Evolutionary conservation across 805 yeast species (phyloP).

Genomic region (Danielia reshetovae): DNA sequence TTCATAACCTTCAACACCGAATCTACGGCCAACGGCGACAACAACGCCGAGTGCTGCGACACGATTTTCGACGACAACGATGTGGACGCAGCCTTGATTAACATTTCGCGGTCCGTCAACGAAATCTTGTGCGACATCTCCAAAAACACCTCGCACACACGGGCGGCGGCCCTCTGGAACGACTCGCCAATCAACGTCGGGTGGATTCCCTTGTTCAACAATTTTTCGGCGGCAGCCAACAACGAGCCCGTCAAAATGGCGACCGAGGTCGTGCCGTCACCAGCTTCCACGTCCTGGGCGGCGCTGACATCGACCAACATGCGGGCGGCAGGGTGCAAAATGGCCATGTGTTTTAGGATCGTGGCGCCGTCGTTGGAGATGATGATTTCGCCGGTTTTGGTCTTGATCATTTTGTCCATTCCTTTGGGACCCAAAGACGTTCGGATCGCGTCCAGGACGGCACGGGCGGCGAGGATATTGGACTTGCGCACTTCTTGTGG

Average conservation of each 20-base stretch:
- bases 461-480: constrained; percentile 87
- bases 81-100: constrained; percentile 90
- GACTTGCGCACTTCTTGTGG: constrained; percentile 91
- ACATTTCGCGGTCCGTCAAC: constrained; percentile 75
- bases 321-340: constrained; percentile 96
- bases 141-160: constrained; percentile 75
- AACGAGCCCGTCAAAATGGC: constrained; percentile 94
- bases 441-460: constrained; percentile 92
- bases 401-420: constrained; percentile 98
- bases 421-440: constrained; percentile 98
- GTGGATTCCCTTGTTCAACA: constrained; percentile 86
- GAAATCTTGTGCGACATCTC: constrained; percentile 83
- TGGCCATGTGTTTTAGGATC: constrained; percentile 95
- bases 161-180: constrained; percentile 81
- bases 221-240: constrained; percentile 89
- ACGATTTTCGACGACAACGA: constrained; percentile 94
- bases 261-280: constrained; percentile 98
- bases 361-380: constrained; percentile 99
- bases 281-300: constrained; percentile 99
- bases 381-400: constrained; percentile 86
- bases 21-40: constrained; percentile 94
- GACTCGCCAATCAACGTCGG: constrained; percentile 94
- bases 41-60: constrained; percentile 78
- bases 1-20: constrained; percentile 78
- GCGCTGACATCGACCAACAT: constrained; percentile 95